Conservation (phyloP, 73 alveolate genomes). For the Symbiodinium natans region DNA sequence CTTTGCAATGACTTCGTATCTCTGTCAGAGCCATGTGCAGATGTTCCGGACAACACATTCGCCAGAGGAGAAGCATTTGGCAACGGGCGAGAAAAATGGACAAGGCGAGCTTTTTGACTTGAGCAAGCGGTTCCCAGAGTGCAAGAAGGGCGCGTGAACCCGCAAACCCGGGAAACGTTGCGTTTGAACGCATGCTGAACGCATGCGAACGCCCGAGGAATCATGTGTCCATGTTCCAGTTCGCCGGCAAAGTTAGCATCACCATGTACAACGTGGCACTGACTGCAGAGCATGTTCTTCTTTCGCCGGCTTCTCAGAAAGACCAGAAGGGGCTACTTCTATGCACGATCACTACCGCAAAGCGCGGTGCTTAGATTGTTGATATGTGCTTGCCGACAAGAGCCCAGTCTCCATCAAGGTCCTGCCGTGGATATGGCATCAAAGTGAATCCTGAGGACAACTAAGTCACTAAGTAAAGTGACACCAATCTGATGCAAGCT, state of each 20-base stretch:
- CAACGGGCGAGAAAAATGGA: conserved; percentile 80
- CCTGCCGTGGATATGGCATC: conserved; percentile 3
- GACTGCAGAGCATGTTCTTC: conserved; percentile 6
- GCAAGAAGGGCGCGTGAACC: too few species aligned
- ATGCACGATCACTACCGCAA: too few species aligned
- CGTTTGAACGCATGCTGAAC: too few species aligned
- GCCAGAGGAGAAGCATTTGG: conserved; percentile 35
- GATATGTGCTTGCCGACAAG: neutral
- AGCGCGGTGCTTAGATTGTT: too few species aligned
- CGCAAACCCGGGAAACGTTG: too few species aligned
- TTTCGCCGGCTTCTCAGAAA: conserved; percentile 14
- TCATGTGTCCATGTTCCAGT: neutral
- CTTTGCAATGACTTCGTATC: too few species aligned
- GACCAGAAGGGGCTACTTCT: too few species aligned
- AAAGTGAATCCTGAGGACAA: neutral
- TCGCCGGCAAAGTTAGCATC: neutral
- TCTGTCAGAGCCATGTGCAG: too few species aligned
- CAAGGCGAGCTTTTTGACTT: conserved; percentile 63
- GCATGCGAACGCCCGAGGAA: conserved; percentile 28
- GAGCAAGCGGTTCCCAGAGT: neutral
- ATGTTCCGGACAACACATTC: too few species aligned
- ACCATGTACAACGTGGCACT: conserved; percentile 87
- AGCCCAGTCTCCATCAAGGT: neutral
- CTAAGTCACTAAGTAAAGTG: too few species aligned
- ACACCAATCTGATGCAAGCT: neutral